Conservation (phyloP, 1,284 basidiomycete species). For the Cerrena zonata region DNA sequence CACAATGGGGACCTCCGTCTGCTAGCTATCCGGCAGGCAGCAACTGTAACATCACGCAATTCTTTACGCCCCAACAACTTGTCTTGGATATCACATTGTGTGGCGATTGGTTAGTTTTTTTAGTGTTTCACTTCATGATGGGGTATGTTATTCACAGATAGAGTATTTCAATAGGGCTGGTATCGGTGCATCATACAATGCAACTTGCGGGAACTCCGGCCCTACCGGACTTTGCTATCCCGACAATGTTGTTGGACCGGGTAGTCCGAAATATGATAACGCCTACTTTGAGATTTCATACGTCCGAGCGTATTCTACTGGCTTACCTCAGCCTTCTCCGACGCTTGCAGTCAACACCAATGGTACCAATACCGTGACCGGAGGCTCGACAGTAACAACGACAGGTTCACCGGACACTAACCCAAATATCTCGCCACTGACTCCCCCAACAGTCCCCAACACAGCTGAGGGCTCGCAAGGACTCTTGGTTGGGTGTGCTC, state of each 20-base stretch:
- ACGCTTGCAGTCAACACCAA: constrained; percentile 1
- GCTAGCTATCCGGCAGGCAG: constrained; percentile 41
- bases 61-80: constrained; percentile 48
- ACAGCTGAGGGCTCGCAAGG: neutral
- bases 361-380: neutral
- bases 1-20: constrained; percentile 48
- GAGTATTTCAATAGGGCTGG: constrained; percentile 39
- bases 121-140: neutral
- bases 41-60: constrained; percentile 41
- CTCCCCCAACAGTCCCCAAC: neutral
- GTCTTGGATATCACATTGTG: constrained; percentile 58
- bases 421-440: neutral
- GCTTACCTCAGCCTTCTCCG: constrained; percentile 7
- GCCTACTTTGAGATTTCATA: constrained; percentile 52
- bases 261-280: constrained; percentile 46
- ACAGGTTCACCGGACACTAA: neutral
- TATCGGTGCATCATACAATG: constrained; percentile 34
- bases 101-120: constrained; percentile 39
- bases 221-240: constrained; percentile 41
- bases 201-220: constrained; percentile 33
- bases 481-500: neutral
- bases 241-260: constrained; percentile 52
- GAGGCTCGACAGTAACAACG: neutral
- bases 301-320: constrained; percentile 40
- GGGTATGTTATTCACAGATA: neutral